Evolutionary conservation across 495 filamentous ascomycete species (phyloP).

Genomic region (Cetradonia linearis): DNA sequence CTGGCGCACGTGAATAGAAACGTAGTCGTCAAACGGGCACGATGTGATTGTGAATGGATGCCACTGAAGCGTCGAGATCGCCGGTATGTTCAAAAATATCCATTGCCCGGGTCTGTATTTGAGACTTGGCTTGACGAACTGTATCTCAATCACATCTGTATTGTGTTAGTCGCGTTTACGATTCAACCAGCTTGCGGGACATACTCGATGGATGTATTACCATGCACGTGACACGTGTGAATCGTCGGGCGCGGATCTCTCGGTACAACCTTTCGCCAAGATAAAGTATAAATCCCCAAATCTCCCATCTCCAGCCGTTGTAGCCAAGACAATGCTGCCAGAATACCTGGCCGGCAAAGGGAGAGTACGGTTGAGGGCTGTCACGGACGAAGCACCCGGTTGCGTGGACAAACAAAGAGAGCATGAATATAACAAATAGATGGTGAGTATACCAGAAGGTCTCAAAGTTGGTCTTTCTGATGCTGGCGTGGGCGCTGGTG

Average conservation of each 20-base stretch:
- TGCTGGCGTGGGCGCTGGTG: constrained; percentile 85
- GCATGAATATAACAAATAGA: constrained; percentile 88
- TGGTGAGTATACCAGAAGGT: constrained; percentile 99
- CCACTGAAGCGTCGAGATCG: constrained; percentile 84
- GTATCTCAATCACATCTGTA: constrained; percentile 95
- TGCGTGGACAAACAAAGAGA: constrained; percentile 90
- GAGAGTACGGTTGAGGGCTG: constrained; percentile 57
- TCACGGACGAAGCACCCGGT: constrained; percentile 93
- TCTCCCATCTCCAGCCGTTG: constrained; percentile 95
- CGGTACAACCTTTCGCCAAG: constrained; percentile 83
- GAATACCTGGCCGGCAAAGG: constrained; percentile 69
- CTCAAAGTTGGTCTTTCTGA: constrained; percentile 93
- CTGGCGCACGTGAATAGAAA: constrained; percentile 89
- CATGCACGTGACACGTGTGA: no score
- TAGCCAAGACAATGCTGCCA: constrained; percentile 95
- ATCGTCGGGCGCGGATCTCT: constrained; percentile 69
- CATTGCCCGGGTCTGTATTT: constrained; percentile 97
- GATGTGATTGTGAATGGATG: constrained; percentile 99
- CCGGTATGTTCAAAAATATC: constrained; percentile 89
- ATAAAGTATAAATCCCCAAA: constrained; percentile 74
- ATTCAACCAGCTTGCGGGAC: no score
- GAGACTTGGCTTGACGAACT: constrained; percentile 92
- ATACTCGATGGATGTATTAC: no score
- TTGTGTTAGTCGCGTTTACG: no score
- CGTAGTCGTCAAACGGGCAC: constrained; percentile 87